phyloP scores from a whole-genome alignment of 345 rosid species.

The Salix brachista region DNA sequence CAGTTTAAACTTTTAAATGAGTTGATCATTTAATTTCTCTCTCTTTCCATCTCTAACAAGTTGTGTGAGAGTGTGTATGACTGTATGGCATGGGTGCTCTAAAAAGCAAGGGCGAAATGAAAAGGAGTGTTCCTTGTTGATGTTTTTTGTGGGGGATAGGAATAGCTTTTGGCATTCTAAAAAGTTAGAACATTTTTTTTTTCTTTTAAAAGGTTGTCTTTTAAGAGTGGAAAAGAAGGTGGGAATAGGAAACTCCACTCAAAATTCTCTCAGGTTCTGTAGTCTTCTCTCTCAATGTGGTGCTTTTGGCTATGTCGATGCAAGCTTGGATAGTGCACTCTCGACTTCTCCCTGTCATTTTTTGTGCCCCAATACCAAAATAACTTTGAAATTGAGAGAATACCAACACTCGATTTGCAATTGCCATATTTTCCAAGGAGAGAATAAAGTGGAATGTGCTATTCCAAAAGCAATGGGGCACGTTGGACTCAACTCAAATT shows the following conservation, averaged over 20 bases:
- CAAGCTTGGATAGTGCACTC: background rate
- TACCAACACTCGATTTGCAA: background rate
- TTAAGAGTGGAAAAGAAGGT: conserved; percentile 27
- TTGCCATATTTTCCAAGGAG: no score
- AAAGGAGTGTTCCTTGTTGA: conserved; percentile 28
- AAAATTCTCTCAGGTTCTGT: background rate
- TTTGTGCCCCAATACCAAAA: conserved; percentile 3
- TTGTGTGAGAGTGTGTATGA: conserved; percentile 6
- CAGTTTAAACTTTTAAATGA: no score
- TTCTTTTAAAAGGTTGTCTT: conserved; percentile 50
- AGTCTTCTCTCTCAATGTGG: background rate
- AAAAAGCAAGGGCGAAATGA: conserved; percentile 31
- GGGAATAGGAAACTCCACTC: conserved; percentile 46
- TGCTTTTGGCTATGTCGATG: background rate
- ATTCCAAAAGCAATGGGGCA: conserved; percentile 2
- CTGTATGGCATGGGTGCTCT: conserved; percentile 25
- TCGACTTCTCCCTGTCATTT: background rate
- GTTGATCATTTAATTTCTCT: background rate
- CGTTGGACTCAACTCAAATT: conserved; percentile 23
- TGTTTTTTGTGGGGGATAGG: conserved; percentile 37
- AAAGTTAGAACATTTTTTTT: conserved; percentile 40
- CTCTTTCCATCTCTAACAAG: background rate
- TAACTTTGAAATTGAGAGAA: background rate
- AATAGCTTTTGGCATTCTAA: conserved; percentile 42
- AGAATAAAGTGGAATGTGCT: background rate